phyloP scores from a whole-genome alignment of 108 stramenopile species.

The Seminavis robusta region DNA sequence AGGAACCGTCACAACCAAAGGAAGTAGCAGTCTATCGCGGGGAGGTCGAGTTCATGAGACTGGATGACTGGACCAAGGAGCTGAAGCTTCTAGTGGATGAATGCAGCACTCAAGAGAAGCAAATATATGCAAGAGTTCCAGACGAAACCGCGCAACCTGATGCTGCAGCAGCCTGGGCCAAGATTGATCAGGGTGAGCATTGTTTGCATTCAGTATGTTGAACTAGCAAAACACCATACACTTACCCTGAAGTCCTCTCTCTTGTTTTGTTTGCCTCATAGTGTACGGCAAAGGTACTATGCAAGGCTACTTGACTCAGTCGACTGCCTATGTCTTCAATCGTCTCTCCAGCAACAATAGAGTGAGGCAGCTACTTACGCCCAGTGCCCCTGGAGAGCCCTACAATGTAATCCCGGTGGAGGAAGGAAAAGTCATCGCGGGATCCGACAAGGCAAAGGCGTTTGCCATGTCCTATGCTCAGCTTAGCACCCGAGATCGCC shows the following conservation, averaged over 20 bases:
- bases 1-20: background rate
- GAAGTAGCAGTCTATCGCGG: conserved; percentile 33
- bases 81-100: conserved; percentile 35
- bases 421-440: conserved; percentile 15
- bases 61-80: conserved; percentile 39
- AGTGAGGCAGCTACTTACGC: conserved; percentile 19
- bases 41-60: conserved; percentile 37
- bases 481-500: conserved; percentile 16
- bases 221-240: too few species aligned
- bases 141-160: conserved; percentile 15
- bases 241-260: too few species aligned
- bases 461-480: conserved; percentile 8
- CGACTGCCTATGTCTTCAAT: conserved; percentile 11
- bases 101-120: conserved; percentile 34
- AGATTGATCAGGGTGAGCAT: conserved; percentile 57
- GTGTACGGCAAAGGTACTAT: conserved; percentile 39
- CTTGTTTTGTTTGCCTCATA: too few species aligned
- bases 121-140: conserved; percentile 22
- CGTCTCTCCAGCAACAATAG: conserved; percentile 17
- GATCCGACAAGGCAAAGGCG: conserved; percentile 18
- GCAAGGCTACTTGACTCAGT: conserved; percentile 4
- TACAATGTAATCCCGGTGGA: conserved; percentile 34
- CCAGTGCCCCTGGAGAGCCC: conserved; percentile 8
- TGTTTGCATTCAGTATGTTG: too few species aligned
- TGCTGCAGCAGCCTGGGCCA: conserved; percentile 46